These are phyloP conservation scores for Plantago ovata DNA, from an alignment of 257 asterid species.

Conservation along the genomic window DNA sequence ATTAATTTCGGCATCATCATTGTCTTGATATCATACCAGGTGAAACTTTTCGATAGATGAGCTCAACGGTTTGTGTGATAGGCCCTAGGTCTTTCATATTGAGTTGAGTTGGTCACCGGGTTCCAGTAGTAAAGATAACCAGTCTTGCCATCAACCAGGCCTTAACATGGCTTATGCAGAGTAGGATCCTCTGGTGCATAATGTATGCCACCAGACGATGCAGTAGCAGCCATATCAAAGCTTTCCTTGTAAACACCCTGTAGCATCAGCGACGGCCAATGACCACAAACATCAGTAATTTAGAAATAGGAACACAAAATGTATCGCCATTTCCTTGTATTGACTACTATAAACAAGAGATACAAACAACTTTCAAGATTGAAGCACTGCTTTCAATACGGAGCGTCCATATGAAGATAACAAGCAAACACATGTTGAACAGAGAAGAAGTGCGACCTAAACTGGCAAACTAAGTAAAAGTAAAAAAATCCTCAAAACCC, in stretches of 20 bases:
- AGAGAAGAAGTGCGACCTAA: too few species aligned
- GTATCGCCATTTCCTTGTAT: too few species aligned
- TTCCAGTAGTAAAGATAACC: slow-evolving; percentile 94
- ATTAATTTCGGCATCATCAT: slow-evolving; percentile 36
- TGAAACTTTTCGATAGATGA: slow-evolving; percentile 56
- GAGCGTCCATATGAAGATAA: too few species aligned
- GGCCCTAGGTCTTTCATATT: slow-evolving; percentile 77
- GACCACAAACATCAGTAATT: not conserved
- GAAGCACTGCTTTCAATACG: too few species aligned
- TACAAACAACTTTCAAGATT: too few species aligned
- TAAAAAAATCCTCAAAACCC: not conserved
- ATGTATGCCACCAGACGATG: slow-evolving; percentile 36
- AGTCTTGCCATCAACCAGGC: slow-evolving; percentile 80
- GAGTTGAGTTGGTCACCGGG: slow-evolving; percentile 91
- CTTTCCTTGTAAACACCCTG: too few species aligned
- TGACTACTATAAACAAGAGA: not conserved
- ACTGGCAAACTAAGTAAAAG: not conserved
- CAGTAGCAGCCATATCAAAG: slow-evolving; percentile 80
- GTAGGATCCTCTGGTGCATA: slow-evolving; percentile 97
- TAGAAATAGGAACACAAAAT: too few species aligned
- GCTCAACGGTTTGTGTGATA: slow-evolving; percentile 46
- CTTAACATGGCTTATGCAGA: slow-evolving; percentile 96
- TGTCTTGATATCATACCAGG: slow-evolving; percentile 37
- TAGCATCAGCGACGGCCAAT: slow-evolving; percentile 13
- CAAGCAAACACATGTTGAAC: too few species aligned